These are phyloP conservation scores for Diophrys sp. DNA, from an alignment of 73 alveolate genomes.

Conservation along the genomic window DNA sequence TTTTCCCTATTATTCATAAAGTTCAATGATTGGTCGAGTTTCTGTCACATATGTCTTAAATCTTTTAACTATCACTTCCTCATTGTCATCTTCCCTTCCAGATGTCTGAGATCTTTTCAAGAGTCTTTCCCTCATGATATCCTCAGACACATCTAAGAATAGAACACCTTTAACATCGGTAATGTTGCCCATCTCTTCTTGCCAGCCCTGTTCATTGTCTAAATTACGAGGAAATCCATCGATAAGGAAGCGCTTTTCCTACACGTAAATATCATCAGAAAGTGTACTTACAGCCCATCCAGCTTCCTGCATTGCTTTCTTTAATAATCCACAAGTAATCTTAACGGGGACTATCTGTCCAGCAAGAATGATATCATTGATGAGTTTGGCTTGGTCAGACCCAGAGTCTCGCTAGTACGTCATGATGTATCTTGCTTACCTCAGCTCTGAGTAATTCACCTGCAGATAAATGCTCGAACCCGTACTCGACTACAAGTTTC, in stretches of 20 bases:
- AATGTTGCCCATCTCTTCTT: conserved; percentile 53
- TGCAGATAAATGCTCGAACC: conserved; percentile 67
- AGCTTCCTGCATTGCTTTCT: conserved; percentile 54
- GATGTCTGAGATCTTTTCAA: conserved; percentile 90
- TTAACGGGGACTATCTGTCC: conserved; percentile 82
- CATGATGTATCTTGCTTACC: no score
- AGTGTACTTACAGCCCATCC: no score
- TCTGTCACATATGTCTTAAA: conserved; percentile 87
- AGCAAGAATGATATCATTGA: conserved; percentile 61
- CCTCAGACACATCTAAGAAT: conserved; percentile 91
- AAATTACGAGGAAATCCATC: conserved; percentile 84
- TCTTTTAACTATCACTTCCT: conserved; percentile 94
- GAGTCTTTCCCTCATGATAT: conserved; percentile 84
- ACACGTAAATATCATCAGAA: no score
- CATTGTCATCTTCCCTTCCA: conserved; percentile 97
- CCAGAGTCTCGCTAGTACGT: conserved; percentile 54
- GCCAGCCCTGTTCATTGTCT: conserved; percentile 73
- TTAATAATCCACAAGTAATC: conserved; percentile 44
- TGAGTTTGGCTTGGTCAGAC: conserved; percentile 50
- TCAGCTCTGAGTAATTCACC: conserved; percentile 79
- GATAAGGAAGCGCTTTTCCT: conserved; percentile 54
- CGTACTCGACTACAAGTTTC: neutral
- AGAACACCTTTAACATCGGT: conserved; percentile 71
- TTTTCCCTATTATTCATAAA: conserved; percentile 66
- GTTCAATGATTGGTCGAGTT: conserved; percentile 88